These are phyloP conservation scores for Aspergillus fischeri DNA, from an alignment of 2,329 filamentous ascomycete genomes.

Conservation along the genomic window DNA sequence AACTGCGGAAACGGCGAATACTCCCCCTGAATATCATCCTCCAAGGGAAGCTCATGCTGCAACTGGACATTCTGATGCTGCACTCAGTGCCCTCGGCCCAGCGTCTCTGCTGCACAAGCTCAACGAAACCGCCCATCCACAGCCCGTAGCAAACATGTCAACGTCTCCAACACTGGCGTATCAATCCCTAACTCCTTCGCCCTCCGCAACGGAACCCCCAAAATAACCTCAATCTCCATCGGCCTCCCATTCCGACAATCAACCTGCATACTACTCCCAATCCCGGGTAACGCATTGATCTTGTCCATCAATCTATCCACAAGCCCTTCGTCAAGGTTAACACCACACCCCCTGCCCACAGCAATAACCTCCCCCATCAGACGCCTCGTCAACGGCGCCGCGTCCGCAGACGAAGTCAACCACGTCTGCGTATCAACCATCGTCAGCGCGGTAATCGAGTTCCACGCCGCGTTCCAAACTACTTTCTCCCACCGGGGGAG, in stretches of 20 bases:
- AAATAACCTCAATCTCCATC: conserved; percentile 47
- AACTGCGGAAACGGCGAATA: not conserved
- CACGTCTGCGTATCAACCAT: conserved; percentile 41
- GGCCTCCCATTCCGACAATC: conserved; percentile 40
- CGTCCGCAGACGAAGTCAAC: conserved; percentile 39
- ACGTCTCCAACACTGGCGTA: conserved; percentile 38
- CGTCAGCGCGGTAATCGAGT: conserved; percentile 41
- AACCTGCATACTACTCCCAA: conserved; percentile 45
- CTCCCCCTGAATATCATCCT: not conserved
- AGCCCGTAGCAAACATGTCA: conserved; percentile 32
- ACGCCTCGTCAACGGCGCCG: conserved; percentile 34
- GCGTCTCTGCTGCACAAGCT: not conserved
- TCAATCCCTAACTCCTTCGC: conserved; percentile 37
- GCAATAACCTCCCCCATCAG: conserved; percentile 44
- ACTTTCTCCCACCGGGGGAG: conserved; percentile 40
- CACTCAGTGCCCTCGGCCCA: not conserved
- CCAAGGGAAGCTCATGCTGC: not conserved
- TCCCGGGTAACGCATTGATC: conserved; percentile 37
- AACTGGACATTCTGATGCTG: not conserved
- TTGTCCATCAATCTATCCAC: conserved; percentile 37
- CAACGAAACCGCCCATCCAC: conserved; percentile 19
- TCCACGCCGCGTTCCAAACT: conserved; percentile 42
- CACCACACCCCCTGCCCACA: conserved; percentile 37
- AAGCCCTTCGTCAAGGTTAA: conserved; percentile 34
- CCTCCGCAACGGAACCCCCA: conserved; percentile 41